A percentile compares a stretch with the other conserved stretches of the same genome.
These are phyloP conservation scores for Colletotrichum sp. DNA, from an alignment of 2,329 filamentous ascomycete species.

Conservation along the genomic window DNA sequence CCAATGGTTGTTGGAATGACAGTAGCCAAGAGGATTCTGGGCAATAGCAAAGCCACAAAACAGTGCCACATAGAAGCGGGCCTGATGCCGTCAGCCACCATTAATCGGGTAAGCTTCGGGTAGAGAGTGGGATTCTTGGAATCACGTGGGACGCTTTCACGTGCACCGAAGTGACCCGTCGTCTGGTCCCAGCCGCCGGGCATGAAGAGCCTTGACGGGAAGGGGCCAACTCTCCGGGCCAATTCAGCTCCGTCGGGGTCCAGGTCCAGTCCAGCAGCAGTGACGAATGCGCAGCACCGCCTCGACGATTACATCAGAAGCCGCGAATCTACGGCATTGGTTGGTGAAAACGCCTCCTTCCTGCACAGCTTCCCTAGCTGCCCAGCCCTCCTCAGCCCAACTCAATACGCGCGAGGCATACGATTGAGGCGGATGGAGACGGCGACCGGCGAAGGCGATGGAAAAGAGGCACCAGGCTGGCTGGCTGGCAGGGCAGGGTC, in stretches of 20 bases:
- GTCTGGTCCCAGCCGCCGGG: background rate
- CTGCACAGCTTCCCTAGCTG: background rate
- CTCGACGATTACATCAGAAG: slow-evolving; percentile 18
- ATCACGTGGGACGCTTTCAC: background rate
- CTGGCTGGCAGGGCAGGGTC: background rate
- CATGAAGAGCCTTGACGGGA: background rate
- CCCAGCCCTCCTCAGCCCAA: background rate
- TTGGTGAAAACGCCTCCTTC: background rate
- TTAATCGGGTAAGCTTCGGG: background rate
- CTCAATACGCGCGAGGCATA: background rate
- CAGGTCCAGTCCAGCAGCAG: background rate
- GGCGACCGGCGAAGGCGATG: background rate
- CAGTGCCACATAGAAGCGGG: background rate
- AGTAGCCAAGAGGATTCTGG: background rate
- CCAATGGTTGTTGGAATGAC: background rate
- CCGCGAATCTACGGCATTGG: background rate
- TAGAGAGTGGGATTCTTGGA: too few species aligned
- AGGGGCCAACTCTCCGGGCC: slow-evolving; percentile 3
- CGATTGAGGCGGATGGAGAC: background rate
- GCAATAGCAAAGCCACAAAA: background rate
- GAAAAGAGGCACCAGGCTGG: background rate
- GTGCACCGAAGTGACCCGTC: background rate
- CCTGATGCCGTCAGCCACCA: background rate
- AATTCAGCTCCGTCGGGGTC: slow-evolving; percentile 8
- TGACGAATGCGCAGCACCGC: slow-evolving; percentile 7